Evolutionary conservation across 495 filamentous ascomycete genomes (phyloP), one percentile per base, ranked within the genome.

Genomic region (Glarea lozoyensis): DNA sequence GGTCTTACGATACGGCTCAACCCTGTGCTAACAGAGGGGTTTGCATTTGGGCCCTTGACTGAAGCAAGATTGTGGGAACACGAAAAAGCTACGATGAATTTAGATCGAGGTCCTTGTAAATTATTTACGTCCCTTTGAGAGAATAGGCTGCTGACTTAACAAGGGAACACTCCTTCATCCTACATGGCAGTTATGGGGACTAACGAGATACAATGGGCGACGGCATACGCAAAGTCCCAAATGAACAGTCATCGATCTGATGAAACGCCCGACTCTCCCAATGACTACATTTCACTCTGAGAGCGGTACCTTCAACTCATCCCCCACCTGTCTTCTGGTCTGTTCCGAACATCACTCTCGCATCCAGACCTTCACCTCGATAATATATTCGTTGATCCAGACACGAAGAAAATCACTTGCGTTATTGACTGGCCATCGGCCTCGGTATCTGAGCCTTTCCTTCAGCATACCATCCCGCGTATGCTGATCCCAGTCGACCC

Each of bases 71-170:
- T 62, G 24, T 62, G 57, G 60, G 34, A 37, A 25, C 24, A 44
- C 19, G 40, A 46, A 38, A 57, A 52, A 42, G 44, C 42, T 25
- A 36, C 41, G 7, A 59, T 62, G 55, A 36, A 47, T 22, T 40
- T 62, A 27, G 50, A 61, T 47, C 53, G 62, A 45, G 62, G 62
- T 27, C 62, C 59, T 21, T 63, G 60, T 63, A 42, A 35, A 46
- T 43, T 44, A 19, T 24, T 45, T 29, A 51, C 25, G 15, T n/a
- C 4, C 37, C 22, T 23, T 25, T 41, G 16, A 37, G 24, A 32
- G 7, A 24, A 13, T 47, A 44, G 43, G 37, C 34, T 33, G 11
- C 41, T 45, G 29, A 40, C 18, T 23, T 32, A 10, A 43, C n/a
- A 20, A 63, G 55, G 55, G 56, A 43, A 22, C n/a, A 43, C 49